Evolutionary conservation across 345 rosid genomes (phyloP).

Genomic region (Kandelia obovata): DNA sequence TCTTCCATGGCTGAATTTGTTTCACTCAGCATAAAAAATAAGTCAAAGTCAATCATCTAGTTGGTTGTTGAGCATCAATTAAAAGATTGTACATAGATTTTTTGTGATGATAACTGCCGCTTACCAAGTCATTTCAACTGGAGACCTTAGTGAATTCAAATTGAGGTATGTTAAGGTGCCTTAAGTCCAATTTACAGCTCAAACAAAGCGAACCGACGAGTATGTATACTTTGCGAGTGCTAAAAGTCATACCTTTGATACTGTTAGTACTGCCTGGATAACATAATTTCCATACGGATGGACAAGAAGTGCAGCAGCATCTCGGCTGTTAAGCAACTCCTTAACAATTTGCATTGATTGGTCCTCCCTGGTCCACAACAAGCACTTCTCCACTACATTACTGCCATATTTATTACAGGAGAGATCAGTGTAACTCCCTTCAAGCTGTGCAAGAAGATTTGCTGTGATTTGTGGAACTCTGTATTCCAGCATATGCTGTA

Average conservation of each 20-base stretch:
- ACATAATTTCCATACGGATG: slow-evolving; percentile 44
- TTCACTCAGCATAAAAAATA: background rate
- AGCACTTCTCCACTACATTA: slow-evolving; percentile 53
- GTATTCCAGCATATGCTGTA: slow-evolving; percentile 33
- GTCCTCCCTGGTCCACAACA: slow-evolving; percentile 11
- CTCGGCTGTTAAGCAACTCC: slow-evolving; percentile 23
- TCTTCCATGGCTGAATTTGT: too few relatives aligned
- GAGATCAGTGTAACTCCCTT: slow-evolving; percentile 28
- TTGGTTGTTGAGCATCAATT: too few relatives aligned
- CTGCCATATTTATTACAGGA: slow-evolving; percentile 39
- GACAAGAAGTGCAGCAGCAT: slow-evolving; percentile 16
- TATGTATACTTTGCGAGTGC: background rate
- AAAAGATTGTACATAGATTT: too few relatives aligned
- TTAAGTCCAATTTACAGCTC: background rate
- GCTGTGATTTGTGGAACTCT: slow-evolving; percentile 4
- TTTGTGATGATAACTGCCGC: too few relatives aligned
- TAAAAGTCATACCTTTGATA: slow-evolving; percentile 26
- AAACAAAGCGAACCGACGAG: background rate
- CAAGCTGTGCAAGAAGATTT: slow-evolving; percentile 21
- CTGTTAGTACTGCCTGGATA: slow-evolving; percentile 25
- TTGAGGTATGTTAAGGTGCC: too few relatives aligned
- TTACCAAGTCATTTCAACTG: too few relatives aligned
- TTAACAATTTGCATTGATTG: slow-evolving; percentile 17
- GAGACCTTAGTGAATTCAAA: too few relatives aligned
- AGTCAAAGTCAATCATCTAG: background rate